Base-by-base conservation (phyloP, 768 basidiomycete genomes). In the Pleurotus citrinopileatus region DNA sequence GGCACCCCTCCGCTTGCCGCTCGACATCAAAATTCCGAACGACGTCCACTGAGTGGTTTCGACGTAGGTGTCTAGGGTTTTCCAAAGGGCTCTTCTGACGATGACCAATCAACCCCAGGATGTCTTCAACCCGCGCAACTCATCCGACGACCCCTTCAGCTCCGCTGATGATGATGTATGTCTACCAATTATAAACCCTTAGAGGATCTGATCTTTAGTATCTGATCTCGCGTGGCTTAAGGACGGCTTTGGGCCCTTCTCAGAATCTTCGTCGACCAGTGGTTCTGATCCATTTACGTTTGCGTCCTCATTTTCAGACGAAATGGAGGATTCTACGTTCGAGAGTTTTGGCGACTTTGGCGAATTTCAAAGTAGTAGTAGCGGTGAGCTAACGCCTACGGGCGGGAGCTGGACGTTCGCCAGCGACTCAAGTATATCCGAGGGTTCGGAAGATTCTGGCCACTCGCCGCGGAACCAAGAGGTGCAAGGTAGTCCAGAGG, bases 261-360 rank as follows among this genome's bases (percentile, higher is more conserved):
- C 89, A 1, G 88, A 90, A 63, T 63, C 83, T 1, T 75, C 82
- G 1, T 76, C 78, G 1, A 62, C 74, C 0, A 69, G 70, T 36
- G 69, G 74, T 26, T 61, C 76, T 15, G 75, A 86, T 55, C 79
- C 80, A 0, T 89, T 90, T 67, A 80, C 77, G 2, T 81, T 82
- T 58, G 70, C 75, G 3, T 78, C 80, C 1, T 76, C 80, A 2
- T 79, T 82, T 55, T 80, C 84, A 0, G 86, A 87, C 28, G 89
- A 89, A 43, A 74, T 76, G 64, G 80, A 78, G 43, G 83, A 85
- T 51, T 75, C 79, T 3, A 80, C 87, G 7, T 91, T 90, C 59
- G 86, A 86, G 47, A 75, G 73, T 52, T 91, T 91, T 62, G 88
- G 88, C 13, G 90, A 91, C 58, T 91, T 92, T 62, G 87, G 89